These are phyloP conservation scores for Hypoxylon sp. DNA, from an alignment of 2,329 filamentous ascomycete species.

Conservation along the genomic window DNA sequence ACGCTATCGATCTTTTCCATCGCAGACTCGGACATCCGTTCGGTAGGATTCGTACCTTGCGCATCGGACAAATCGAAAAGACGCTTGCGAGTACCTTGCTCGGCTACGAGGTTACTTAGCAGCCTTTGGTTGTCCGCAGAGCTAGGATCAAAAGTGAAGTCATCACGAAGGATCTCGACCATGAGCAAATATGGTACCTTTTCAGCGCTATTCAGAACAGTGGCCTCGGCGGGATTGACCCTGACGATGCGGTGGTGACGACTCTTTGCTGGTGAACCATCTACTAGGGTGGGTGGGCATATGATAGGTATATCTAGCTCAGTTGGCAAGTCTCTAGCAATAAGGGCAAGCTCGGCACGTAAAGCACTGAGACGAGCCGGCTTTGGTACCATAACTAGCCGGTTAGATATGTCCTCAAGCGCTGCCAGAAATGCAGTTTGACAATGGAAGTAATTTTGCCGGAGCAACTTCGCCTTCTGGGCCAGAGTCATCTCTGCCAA, in stretches of 20 bases:
- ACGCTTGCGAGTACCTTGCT: conserved; percentile 68
- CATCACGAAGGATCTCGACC: conserved; percentile 84
- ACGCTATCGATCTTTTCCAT: conserved; percentile 73
- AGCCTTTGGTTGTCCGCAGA: conserved; percentile 79
- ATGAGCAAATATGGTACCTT: conserved; percentile 88
- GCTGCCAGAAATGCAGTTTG: conserved; percentile 85
- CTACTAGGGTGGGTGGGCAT: conserved; percentile 79
- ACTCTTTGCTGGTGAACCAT: conserved; percentile 80
- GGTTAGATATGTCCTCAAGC: conserved; percentile 85
- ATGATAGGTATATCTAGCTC: conserved; percentile 88
- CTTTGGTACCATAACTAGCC: conserved; percentile 85
- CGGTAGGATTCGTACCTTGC: conserved; percentile 62
- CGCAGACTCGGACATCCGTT: conserved; percentile 59
- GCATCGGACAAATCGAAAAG: conserved; percentile 79
- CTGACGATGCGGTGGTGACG: conserved; percentile 86
- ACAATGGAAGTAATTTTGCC: conserved; percentile 86
- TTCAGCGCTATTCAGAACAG: conserved; percentile 87
- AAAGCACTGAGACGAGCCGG: conserved; percentile 84
- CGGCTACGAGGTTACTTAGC: conserved; percentile 68
- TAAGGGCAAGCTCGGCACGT: conserved; percentile 82
- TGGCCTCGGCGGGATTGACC: conserved; percentile 85
- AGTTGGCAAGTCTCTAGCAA: conserved; percentile 83
- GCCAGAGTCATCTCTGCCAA: conserved; percentile 72
- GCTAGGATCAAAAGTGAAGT: conserved; percentile 85
- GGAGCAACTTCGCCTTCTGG: conserved; percentile 79